These are phyloP conservation scores for Epichloe sibirici DNA, from an alignment of 2,329 filamentous ascomycete genomes.

Conservation along the genomic window DNA sequence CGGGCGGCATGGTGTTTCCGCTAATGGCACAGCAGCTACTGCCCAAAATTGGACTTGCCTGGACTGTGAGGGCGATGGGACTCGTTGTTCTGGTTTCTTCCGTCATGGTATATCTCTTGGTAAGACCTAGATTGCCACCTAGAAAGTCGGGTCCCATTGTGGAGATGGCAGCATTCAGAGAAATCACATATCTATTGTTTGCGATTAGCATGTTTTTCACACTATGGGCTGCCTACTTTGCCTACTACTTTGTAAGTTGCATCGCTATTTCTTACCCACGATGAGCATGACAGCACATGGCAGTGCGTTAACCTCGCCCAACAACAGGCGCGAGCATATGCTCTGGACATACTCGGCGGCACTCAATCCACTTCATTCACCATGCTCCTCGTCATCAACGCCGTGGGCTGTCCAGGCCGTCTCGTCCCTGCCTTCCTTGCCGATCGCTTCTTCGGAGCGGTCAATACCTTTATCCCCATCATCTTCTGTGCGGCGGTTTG, in stretches of 20 bases:
- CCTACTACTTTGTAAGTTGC: conserved; percentile 31
- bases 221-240: conserved; percentile 39
- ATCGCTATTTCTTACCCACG: neutral
- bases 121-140: conserved; percentile 36
- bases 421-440: conserved; percentile 43
- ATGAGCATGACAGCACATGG: no score
- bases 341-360: conserved; percentile 30
- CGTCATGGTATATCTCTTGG: conserved; percentile 25
- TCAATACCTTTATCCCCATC: conserved; percentile 42
- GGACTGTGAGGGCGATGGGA: conserved; percentile 50
- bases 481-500: conserved; percentile 33
- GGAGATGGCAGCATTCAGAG: conserved; percentile 38
- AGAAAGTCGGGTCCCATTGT: conserved; percentile 37
- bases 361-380: conserved; percentile 40
- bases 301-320: no score
- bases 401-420: conserved; percentile 42
- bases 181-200: conserved; percentile 29
- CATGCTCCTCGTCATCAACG: conserved; percentile 48
- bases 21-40: conserved; percentile 43
- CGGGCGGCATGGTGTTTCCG: conserved; percentile 53
- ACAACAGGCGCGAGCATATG: conserved; percentile 24
- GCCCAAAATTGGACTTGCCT: conserved; percentile 48
- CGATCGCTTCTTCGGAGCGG: conserved; percentile 38
- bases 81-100: conserved; percentile 42
- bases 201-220: conserved; percentile 23